phyloP scores from a whole-genome alignment of 129 eudicot species.

The Ambrosia trifida region DNA sequence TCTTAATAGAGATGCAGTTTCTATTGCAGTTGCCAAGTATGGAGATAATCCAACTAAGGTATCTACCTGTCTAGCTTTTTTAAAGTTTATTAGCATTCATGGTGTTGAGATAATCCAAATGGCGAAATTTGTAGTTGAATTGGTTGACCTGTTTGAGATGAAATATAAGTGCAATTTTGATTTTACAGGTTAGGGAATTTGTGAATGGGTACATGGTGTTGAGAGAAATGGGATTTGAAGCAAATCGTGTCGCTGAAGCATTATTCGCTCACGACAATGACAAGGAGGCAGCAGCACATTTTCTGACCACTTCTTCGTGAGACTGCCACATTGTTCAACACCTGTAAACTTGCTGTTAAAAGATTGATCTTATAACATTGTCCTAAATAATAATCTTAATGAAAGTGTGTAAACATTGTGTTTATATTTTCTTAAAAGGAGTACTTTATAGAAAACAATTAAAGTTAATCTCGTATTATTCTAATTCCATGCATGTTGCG shows the following conservation, averaged over 20 bases:
- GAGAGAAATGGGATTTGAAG: conserved; percentile 39
- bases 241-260: conserved; percentile 80
- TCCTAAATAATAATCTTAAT: not conserved
- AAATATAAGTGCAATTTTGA: not conserved
- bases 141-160: not conserved
- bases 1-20: conserved; percentile 80
- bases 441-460: not conserved
- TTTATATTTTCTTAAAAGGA: not conserved
- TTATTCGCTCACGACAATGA: conserved; percentile 77
- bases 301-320: conserved; percentile 54
- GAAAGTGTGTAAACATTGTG: not conserved
- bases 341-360: not conserved
- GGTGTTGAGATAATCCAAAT: not conserved
- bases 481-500: conserved; percentile 7
- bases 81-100: not conserved
- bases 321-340: not conserved
- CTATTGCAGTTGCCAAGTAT: conserved; percentile 83
- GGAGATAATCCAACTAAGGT: conserved; percentile 96
- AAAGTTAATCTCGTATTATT: not conserved
- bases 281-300: conserved; percentile 80
- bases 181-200: conserved; percentile 75
- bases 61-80: not conserved
- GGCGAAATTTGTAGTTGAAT: not conserved
- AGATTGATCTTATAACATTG: not conserved
- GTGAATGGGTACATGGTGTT: conserved; percentile 55